Percentiles rank a stretch among this genome's conserved stretches.
Conservation (phyloP, 208 protist genomes). For the Trypanosoma conorhini region DNA sequence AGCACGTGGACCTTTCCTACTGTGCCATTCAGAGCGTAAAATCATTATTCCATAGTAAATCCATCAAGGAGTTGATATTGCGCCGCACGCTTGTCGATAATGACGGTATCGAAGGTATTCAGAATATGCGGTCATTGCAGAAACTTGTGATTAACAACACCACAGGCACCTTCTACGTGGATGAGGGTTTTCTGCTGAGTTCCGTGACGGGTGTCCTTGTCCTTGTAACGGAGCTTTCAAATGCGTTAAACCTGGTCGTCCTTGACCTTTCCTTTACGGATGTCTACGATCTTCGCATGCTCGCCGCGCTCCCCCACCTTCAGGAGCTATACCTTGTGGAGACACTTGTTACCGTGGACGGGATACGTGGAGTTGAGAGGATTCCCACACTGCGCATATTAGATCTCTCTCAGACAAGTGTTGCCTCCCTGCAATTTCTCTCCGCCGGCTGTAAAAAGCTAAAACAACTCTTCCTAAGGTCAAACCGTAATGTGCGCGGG, state of each 20-base stretch:
- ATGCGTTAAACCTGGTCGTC: conserved; percentile 9
- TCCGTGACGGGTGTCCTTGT: conserved; percentile 1
- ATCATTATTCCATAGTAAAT: conserved; percentile 57
- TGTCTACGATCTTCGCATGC: conserved; percentile 37
- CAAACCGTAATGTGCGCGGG: conserved; percentile 61
- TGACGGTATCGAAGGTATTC: conserved; percentile 47
- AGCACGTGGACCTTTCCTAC: conserved; percentile 67
- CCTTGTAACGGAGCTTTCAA: conserved; percentile 11
- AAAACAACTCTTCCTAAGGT: conserved; percentile 36
- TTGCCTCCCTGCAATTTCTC: conserved; percentile 68
- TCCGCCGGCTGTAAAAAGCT: conserved; percentile 38
- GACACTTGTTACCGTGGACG: conserved; percentile 43
- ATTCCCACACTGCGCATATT: conserved; percentile 26
- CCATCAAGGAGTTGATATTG: conserved; percentile 54
- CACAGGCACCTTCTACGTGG: conserved; percentile 38
- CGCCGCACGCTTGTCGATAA: conserved; percentile 60
- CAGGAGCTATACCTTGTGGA: conserved; percentile 27
- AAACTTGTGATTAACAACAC: conserved; percentile 60
- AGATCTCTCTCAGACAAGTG: conserved; percentile 75
- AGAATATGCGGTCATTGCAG: conserved; percentile 48
- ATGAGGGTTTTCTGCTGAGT: conserved; percentile 14
- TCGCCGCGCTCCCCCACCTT: conserved; percentile 20
- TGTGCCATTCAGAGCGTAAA: conserved; percentile 56
- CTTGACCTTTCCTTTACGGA: conserved; percentile 29
- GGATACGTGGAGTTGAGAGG: conserved; percentile 59